Conservation (phyloP, 73 alveolate species). For the Tetrahymena borealis region DNA sequence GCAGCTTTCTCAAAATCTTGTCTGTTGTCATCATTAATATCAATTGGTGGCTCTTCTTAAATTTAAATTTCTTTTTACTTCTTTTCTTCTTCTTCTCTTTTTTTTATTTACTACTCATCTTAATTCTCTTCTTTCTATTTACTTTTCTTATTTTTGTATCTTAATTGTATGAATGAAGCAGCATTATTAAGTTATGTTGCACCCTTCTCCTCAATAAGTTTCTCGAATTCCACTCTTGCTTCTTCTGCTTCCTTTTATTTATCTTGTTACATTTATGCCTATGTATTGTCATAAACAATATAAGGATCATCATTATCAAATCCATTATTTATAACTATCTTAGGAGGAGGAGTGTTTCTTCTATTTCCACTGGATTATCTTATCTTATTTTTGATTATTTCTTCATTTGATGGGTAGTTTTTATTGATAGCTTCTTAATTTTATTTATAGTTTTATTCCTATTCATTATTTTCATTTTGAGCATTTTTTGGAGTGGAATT, state of each 20-base stretch:
- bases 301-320: background rate
- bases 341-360: background rate
- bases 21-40: background rate
- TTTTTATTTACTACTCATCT: background rate
- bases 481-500: background rate
- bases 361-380: background rate
- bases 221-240: background rate
- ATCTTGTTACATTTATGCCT: background rate
- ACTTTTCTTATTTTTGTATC: background rate
- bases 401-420: background rate
- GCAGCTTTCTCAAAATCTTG: background rate
- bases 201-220: background rate
- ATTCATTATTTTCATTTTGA: background rate
- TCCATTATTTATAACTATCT: background rate
- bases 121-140: background rate
- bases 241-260: background rate
- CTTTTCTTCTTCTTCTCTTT: background rate
- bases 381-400: background rate
- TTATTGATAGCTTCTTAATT: background rate
- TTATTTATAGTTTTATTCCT: background rate
- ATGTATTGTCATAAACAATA: background rate
- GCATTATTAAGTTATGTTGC: background rate
- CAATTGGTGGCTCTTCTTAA: background rate
- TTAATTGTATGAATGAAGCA: background rate
- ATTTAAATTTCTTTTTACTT: background rate